A percentile compares a stretch with the other conserved stretches of the same genome.
These are phyloP conservation scores for Anacardium occidentale DNA, from an alignment of 345 rosid species.

Conservation along the genomic window DNA sequence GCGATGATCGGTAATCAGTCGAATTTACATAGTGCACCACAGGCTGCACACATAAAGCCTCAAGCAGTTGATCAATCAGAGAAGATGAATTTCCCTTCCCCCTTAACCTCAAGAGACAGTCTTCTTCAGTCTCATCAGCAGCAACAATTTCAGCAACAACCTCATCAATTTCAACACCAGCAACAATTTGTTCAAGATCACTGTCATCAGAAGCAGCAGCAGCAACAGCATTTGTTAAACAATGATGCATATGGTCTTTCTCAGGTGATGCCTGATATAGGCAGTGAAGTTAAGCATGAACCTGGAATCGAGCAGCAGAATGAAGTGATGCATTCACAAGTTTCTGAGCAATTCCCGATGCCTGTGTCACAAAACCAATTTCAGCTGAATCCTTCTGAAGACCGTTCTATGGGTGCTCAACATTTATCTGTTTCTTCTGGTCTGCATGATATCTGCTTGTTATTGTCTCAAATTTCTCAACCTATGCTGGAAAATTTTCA, in stretches of 20 bases:
- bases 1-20: slow-evolving; percentile 51
- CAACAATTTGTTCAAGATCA: slow-evolving; percentile 63
- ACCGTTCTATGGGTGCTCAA: slow-evolving; percentile 42
- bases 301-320: slow-evolving; percentile 55
- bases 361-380: slow-evolving; percentile 66
- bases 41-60: slow-evolving; percentile 39
- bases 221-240: slow-evolving; percentile 48
- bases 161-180: slow-evolving; percentile 55
- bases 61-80: slow-evolving; percentile 48
- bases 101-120: slow-evolving; percentile 47
- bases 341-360: slow-evolving; percentile 56
- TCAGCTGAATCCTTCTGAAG: slow-evolving; percentile 61
- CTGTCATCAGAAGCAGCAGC: slow-evolving; percentile 56
- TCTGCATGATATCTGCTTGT: slow-evolving; percentile 43
- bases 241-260: slow-evolving; percentile 56
- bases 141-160: slow-evolving; percentile 61
- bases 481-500: slow-evolving; percentile 61
- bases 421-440: slow-evolving; percentile 38
- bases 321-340: slow-evolving; percentile 51
- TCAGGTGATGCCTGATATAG: slow-evolving; percentile 53
- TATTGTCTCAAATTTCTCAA: slow-evolving; percentile 52
- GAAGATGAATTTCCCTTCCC: slow-evolving; percentile 51
- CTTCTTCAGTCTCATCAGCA: slow-evolving; percentile 59
- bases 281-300: slow-evolving; percentile 59
- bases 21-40: slow-evolving; percentile 49